phyloP scores from a whole-genome alignment of 2,329 filamentous ascomycete species.

The Blastomyces percursus region DNA sequence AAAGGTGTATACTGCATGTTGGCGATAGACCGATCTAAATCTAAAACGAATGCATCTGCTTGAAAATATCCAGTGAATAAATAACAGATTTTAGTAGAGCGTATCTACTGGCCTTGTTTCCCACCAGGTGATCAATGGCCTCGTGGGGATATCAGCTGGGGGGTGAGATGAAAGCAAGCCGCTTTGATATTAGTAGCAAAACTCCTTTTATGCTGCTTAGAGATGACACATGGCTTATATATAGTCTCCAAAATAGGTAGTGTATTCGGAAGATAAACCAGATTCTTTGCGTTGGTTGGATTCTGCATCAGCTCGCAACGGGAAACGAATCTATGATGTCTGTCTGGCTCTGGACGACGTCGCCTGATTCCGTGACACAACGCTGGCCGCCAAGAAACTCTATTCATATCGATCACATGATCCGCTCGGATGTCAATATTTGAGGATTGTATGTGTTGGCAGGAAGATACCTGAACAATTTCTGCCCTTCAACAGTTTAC shows the following conservation, averaged over 20 bases:
- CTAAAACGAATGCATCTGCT: background rate
- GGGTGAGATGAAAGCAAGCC: background rate
- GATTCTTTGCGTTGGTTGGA: background rate
- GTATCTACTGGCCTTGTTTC: background rate
- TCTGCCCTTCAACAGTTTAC: background rate
- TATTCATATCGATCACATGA: background rate
- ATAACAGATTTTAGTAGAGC: background rate
- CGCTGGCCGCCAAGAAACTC: background rate
- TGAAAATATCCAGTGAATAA: background rate
- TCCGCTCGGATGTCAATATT: background rate
- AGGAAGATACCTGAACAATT: background rate
- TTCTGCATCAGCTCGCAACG: background rate
- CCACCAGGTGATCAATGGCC: background rate
- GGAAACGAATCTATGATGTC: background rate
- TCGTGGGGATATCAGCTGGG: conserved; percentile 1
- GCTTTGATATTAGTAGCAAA: background rate
- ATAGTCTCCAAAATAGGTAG: background rate
- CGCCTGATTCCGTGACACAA: background rate
- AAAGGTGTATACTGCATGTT: conserved; percentile 73
- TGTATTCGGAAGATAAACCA: background rate
- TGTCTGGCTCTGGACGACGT: background rate
- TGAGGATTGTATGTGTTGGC: background rate
- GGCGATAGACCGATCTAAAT: background rate
- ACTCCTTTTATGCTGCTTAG: background rate
- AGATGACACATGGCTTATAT: background rate